phyloP scores from a whole-genome alignment of 257 asterid genomes.

The Rauvolfia tetraphylla region DNA sequence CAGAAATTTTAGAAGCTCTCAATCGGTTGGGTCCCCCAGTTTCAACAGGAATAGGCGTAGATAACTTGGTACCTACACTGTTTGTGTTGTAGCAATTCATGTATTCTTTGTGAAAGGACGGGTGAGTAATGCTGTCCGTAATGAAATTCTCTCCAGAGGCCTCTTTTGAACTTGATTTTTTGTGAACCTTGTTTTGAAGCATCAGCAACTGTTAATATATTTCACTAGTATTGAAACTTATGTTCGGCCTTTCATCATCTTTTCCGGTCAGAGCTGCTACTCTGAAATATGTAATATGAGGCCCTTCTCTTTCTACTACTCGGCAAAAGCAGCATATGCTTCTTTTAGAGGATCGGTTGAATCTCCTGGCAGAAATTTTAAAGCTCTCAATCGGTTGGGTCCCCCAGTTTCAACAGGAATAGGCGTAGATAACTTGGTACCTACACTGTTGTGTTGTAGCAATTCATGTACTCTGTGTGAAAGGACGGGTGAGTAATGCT shows the following conservation, averaged over 20 bases:
- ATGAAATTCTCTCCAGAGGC: not conserved
- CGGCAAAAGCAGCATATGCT: slow-evolving; percentile 97
- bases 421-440: slow-evolving; percentile 54
- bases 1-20: slow-evolving; percentile 52
- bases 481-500: no score
- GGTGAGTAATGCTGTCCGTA: not conserved
- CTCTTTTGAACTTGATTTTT: not conserved
- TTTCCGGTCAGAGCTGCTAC: no score
- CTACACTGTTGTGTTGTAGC: slow-evolving; percentile 10
- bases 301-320: no score
- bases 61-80: slow-evolving; percentile 23
- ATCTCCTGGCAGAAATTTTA: slow-evolving; percentile 63
- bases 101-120: not conserved
- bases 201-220: no score
- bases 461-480: slow-evolving; percentile 6
- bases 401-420: slow-evolving; percentile 83
- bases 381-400: slow-evolving; percentile 44
- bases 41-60: slow-evolving; percentile 86
- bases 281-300: no score
- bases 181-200: not conserved
- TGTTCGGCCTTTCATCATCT: not conserved
- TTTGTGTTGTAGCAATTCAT: slow-evolving; percentile 11
- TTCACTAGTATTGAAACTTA: not conserved
- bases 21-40: slow-evolving; percentile 55
- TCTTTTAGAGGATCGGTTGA: slow-evolving; percentile 74